These are phyloP conservation scores for Rhodotorula diobovata DNA, from an alignment of 768 basidiomycete genomes.

Conservation along the genomic window DNA sequence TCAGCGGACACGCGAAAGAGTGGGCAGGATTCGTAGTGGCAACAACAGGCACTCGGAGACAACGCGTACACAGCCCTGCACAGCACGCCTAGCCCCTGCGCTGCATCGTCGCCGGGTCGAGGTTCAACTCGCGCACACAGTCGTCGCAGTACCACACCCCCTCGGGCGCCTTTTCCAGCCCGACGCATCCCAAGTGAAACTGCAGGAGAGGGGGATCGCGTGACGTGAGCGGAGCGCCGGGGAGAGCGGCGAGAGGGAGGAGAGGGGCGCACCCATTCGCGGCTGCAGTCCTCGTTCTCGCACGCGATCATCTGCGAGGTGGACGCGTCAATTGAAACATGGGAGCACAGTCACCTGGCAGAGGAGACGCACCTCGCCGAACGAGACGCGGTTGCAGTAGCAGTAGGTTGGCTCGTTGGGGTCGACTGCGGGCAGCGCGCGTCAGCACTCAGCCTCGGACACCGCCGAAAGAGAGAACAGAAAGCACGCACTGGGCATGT, in stretches of 20 bases:
- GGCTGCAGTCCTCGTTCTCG: slow-evolving; percentile 43
- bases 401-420: slow-evolving; percentile 45
- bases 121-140: slow-evolving; percentile 30
- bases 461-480: background rate
- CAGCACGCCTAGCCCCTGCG: background rate
- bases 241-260: background rate
- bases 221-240: background rate
- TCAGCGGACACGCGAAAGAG: no score
- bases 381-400: slow-evolving; percentile 44
- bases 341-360: background rate
- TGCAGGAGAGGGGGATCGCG: background rate
- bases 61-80: no score
- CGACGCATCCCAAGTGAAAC: slow-evolving; percentile 43
- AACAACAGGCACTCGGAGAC: background rate
- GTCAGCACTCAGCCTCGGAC: background rate
- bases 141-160: slow-evolving; percentile 46
- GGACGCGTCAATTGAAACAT: background rate
- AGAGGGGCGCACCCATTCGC: slow-evolving; percentile 43
- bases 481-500: slow-evolving; percentile 17
- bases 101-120: slow-evolving; percentile 11
- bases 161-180: slow-evolving; percentile 39
- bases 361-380: slow-evolving; percentile 37
- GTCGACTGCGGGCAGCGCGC: slow-evolving; percentile 16
- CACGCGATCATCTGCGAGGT: slow-evolving; percentile 45
- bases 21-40: background rate